Percentiles rank a stretch among this genome's conserved stretches.
Conservation (phyloP, 306 rosid genomes). For the Fragaria iinumae region DNA sequence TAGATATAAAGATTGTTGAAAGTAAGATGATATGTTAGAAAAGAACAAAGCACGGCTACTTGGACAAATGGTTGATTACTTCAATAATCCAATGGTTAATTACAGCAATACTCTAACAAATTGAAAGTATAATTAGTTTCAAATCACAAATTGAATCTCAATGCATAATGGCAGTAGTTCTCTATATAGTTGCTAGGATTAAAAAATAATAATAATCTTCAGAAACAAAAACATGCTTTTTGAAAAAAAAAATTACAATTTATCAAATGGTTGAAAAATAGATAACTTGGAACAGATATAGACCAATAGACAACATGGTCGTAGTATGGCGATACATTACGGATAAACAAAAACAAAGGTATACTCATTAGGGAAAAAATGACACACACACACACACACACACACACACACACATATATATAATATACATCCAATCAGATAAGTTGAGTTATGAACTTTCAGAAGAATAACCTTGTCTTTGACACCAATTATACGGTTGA, state of each 20-base stretch:
- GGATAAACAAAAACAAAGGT: background rate
- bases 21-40: background rate
- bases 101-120: too few species aligned
- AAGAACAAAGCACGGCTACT: background rate
- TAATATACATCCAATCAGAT: background rate
- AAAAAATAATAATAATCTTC: background rate
- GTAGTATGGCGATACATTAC: background rate
- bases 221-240: background rate
- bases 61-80: background rate
- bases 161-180: background rate
- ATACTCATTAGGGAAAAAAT: background rate
- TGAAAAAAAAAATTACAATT: background rate
- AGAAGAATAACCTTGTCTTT: slow-evolving; percentile 72
- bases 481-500: slow-evolving; percentile 77
- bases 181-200: background rate
- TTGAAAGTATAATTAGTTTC: background rate
- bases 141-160: background rate
- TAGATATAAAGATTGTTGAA: background rate
- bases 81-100: too few species aligned
- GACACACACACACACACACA: background rate
- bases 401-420: too few species aligned
- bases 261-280: background rate
- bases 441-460: background rate
- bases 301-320: background rate
- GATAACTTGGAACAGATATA: background rate